Percentiles rank a stretch among this genome's conserved stretches.
Evolutionary conservation across 257 asterid genomes (phyloP).

Genomic region (Ehretia macrophylla): DNA sequence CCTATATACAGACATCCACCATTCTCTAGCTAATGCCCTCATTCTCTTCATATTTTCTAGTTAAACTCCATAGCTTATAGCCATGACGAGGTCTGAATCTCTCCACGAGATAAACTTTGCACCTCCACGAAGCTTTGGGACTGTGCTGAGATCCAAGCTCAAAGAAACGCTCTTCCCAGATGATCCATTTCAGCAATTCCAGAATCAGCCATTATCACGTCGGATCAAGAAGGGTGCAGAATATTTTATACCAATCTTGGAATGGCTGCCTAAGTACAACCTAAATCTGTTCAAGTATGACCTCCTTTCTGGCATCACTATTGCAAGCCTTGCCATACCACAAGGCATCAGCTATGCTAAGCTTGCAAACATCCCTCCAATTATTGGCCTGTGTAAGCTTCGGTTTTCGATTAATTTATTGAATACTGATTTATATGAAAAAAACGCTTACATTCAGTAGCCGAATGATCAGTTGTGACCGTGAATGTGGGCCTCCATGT

Average conservation of each 20-base stretch:
- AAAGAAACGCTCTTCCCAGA: slow-evolving; percentile 70
- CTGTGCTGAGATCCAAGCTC: slow-evolving; percentile 29
- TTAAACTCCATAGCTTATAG: background rate
- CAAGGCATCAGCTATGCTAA: slow-evolving; percentile 87
- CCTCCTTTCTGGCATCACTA: slow-evolving; percentile 82
- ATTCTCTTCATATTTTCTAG: background rate
- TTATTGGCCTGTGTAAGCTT: slow-evolving; percentile 73
- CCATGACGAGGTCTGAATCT: slow-evolving; percentile 10
- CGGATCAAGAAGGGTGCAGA: slow-evolving; percentile 27
- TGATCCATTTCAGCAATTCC: slow-evolving; percentile 59
- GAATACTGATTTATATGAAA: too few relatives aligned
- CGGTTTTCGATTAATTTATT: too few relatives aligned
- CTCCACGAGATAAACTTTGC: slow-evolving; percentile 37
- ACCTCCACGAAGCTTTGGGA: slow-evolving; percentile 43
- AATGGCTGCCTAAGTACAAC: slow-evolving; percentile 60
- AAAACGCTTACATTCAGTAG: too few relatives aligned
- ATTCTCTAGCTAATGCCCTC: background rate
- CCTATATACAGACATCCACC: slow-evolving; percentile 20
- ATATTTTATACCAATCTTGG: slow-evolving; percentile 58
- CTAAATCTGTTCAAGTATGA: slow-evolving; percentile 49
- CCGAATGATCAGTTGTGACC: too few relatives aligned
- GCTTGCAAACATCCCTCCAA: slow-evolving; percentile 70
- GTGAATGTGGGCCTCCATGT: too few relatives aligned
- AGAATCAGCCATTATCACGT: slow-evolving; percentile 20
- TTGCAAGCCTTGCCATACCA: slow-evolving; percentile 85